A percentile compares a stretch with the other conserved stretches of the same genome.
Evolutionary conservation across 176 grass and related monocot species (phyloP).

Genomic region (Pharus latifolius): DNA sequence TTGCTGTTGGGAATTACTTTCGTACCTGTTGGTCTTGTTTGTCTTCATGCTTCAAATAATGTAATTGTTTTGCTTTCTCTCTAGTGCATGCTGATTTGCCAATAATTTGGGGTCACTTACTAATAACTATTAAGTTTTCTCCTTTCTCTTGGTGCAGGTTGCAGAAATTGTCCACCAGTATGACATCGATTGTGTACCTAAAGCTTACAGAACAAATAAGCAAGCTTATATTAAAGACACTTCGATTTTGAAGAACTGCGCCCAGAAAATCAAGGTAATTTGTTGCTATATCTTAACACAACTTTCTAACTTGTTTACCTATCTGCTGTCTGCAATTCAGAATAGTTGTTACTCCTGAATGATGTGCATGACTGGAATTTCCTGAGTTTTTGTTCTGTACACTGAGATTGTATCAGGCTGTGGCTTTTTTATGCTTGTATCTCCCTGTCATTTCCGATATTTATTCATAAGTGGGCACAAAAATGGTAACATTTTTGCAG

Average conservation of each 20-base stretch:
- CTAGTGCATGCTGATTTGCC: constrained; percentile 6
- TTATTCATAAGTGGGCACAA: background rate
- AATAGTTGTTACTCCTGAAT: background rate
- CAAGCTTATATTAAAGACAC: constrained; percentile 65
- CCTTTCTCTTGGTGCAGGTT: constrained; percentile 39
- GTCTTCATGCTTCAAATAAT: constrained; percentile 66
- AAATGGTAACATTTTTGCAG: constrained; percentile 28
- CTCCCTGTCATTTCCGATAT: background rate
- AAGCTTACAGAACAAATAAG: constrained; percentile 70
- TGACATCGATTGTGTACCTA: constrained; percentile 75
- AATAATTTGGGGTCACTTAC: background rate
- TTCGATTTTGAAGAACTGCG: constrained; percentile 81
- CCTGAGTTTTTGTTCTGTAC: background rate
- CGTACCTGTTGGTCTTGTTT: constrained; percentile 63
- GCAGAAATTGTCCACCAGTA: constrained; percentile 67
- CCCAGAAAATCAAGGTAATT: constrained; percentile 56
- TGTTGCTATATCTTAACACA: background rate
- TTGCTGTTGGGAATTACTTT: constrained; percentile 61
- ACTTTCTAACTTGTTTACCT: background rate
- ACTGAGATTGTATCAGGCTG: background rate
- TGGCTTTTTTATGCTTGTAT: background rate
- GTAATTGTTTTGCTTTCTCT: constrained; percentile 32
- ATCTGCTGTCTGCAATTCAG: background rate
- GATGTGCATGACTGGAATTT: background rate
- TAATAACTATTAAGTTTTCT: background rate